phyloP scores from a whole-genome alignment of 164 flowering plant species.

The Santalum album region DNA sequence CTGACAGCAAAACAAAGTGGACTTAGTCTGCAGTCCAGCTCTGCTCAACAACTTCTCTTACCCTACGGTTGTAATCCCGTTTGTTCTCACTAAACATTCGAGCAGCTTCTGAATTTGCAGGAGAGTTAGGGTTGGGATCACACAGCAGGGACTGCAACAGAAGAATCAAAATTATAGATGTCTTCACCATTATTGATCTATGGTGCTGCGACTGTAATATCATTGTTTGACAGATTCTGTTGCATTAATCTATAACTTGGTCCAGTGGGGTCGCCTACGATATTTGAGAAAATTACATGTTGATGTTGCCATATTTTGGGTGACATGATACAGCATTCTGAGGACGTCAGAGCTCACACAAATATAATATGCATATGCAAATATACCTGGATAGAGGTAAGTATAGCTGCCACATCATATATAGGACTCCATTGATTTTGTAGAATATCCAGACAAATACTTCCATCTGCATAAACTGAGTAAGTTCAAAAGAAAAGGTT shows the following conservation, averaged over 20 bases:
- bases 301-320: too few relatives aligned
- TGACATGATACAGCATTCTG: too few relatives aligned
- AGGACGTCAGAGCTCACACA: too few relatives aligned
- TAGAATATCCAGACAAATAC: slow-evolving; percentile 45
- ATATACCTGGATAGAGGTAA: slow-evolving; percentile 46
- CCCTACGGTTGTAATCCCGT: slow-evolving; percentile 71
- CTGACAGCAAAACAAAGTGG: too few relatives aligned
- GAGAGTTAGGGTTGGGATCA: slow-evolving; percentile 84
- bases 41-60: slow-evolving; percentile 78
- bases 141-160: slow-evolving; percentile 64
- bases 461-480: slow-evolving; percentile 59
- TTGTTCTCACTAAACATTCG: slow-evolving; percentile 76
- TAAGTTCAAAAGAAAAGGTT: neutral
- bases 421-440: slow-evolving; percentile 58
- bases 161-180: neutral
- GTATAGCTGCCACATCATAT: slow-evolving; percentile 48
- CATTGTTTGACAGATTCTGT: too few relatives aligned
- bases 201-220: too few relatives aligned
- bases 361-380: too few relatives aligned
- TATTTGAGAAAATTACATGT: too few relatives aligned
- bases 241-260: too few relatives aligned
- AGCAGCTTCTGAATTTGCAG: slow-evolving; percentile 90
- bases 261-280: too few relatives aligned
- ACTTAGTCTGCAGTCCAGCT: slow-evolving; percentile 85
- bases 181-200: too few relatives aligned